These are phyloP conservation scores for Phtheirospermum japonicum DNA, from an alignment of 257 asterid species.

Conservation along the genomic window DNA sequence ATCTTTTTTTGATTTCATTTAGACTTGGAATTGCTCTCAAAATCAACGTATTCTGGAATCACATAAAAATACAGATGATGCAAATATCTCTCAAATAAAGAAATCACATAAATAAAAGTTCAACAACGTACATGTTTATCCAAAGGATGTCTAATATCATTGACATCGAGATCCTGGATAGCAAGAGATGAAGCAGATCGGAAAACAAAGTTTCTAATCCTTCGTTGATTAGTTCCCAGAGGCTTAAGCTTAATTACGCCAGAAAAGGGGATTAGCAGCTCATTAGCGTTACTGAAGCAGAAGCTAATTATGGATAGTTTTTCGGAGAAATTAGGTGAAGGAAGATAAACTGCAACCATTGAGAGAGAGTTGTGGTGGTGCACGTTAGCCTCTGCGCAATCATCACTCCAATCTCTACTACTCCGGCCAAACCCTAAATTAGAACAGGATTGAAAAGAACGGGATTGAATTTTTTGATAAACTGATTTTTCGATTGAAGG, in stretches of 20 bases:
- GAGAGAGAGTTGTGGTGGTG: slow-evolving; percentile 16
- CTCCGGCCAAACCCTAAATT: no score
- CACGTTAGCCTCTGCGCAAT: slow-evolving; percentile 28
- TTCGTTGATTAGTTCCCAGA: slow-evolving; percentile 15
- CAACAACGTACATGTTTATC: slow-evolving; percentile 68
- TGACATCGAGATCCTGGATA: slow-evolving; percentile 73
- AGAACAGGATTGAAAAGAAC: no score
- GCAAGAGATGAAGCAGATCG: slow-evolving; percentile 57
- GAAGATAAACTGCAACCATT: slow-evolving; percentile 59
- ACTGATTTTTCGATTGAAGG: no score
- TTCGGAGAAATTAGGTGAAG: slow-evolving; percentile 30
- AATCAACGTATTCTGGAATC: slow-evolving; percentile 75
- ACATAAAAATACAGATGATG: neutral
- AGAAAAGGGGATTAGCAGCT: slow-evolving; percentile 25
- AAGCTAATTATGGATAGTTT: slow-evolving; percentile 30
- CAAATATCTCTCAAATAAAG: neutral
- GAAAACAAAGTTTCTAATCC: slow-evolving; percentile 26
- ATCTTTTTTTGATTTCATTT: slow-evolving; percentile 72
- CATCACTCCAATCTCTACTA: no score
- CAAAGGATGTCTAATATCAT: slow-evolving; percentile 90
- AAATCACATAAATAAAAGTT: slow-evolving; percentile 1
- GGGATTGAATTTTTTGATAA: no score
- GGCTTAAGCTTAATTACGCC: slow-evolving; percentile 27
- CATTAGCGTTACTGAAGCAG: slow-evolving; percentile 18
- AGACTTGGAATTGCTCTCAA: slow-evolving; percentile 93